A percentile compares a stretch with the other conserved stretches of the same genome.
Conservation (phyloP, 805 yeast genomes). For the Brettanomyces anomalus region DNA sequence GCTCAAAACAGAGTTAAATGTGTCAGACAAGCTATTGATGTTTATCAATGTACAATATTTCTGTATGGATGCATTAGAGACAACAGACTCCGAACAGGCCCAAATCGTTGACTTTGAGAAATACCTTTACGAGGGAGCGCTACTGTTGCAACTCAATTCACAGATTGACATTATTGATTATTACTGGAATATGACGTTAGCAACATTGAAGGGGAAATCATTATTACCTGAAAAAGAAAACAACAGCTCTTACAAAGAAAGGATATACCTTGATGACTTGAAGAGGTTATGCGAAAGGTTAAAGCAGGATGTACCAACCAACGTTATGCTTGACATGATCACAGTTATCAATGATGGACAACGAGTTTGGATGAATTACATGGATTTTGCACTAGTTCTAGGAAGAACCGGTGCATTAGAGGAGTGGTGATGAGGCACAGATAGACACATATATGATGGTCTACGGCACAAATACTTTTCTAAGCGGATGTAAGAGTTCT, state of each 20-base stretch:
- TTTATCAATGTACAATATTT: slow-evolving; percentile 23
- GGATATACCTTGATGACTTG: slow-evolving; percentile 30
- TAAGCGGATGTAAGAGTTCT: no score
- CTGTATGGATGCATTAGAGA: slow-evolving; percentile 25
- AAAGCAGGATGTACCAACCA: slow-evolving; percentile 24
- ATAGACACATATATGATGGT: no score
- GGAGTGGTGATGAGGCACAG: slow-evolving; percentile 6
- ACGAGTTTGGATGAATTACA: slow-evolving; percentile 28
- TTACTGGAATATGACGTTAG: slow-evolving; percentile 32
- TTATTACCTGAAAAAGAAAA: slow-evolving; percentile 2
- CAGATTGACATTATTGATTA: slow-evolving; percentile 28
- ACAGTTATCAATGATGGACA: slow-evolving; percentile 31
- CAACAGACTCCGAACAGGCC: slow-evolving; percentile 13
- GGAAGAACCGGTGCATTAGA: slow-evolving; percentile 39
- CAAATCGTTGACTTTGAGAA: slow-evolving; percentile 40
- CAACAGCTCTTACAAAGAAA: slow-evolving; percentile 12
- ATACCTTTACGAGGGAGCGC: slow-evolving; percentile 30
- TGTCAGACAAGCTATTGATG: slow-evolving; percentile 23
- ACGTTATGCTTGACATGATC: slow-evolving; percentile 36
- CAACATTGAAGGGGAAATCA: slow-evolving; percentile 12
- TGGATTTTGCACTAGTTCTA: slow-evolving; percentile 39
- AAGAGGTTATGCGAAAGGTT: slow-evolving; percentile 19
- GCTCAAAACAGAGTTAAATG: slow-evolving; percentile 20
- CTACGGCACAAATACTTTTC: background rate
- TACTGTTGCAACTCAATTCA: slow-evolving; percentile 27